Evolutionary conservation across 768 basidiomycete species (phyloP).

Genomic region (Amanita muscaria): DNA sequence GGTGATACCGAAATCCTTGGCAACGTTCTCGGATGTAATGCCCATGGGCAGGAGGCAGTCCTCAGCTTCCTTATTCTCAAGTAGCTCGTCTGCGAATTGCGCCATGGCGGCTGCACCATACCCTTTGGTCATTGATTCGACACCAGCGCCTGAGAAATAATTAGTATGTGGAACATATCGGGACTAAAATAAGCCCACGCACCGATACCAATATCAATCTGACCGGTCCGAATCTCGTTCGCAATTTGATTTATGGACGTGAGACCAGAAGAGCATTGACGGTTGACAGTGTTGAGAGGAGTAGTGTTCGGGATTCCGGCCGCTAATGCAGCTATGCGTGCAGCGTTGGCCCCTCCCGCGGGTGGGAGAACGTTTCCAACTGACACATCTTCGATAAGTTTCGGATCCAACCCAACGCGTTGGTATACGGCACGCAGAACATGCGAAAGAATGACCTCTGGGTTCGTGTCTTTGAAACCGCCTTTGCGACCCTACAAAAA

Average conservation of each 20-base stretch:
- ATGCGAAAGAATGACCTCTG: slow-evolving; percentile 72
- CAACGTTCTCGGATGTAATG: slow-evolving; percentile 92
- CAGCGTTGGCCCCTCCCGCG: slow-evolving; percentile 71
- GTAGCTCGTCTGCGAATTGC: slow-evolving; percentile 55
- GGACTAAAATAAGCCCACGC: slow-evolving; percentile 16
- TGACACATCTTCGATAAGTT: slow-evolving; percentile 73
- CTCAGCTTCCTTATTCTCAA: slow-evolving; percentile 56
- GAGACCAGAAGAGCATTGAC: slow-evolving; percentile 86
- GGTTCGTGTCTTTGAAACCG: slow-evolving; percentile 84
- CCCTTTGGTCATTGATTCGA: slow-evolving; percentile 84
- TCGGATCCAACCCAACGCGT: slow-evolving; percentile 63
- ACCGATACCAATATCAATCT: slow-evolving; percentile 90
- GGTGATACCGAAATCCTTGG: slow-evolving; percentile 63
- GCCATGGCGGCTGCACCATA: slow-evolving; percentile 53
- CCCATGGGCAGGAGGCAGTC: slow-evolving; percentile 89
- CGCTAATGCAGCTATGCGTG: slow-evolving; percentile 81
- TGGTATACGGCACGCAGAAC: slow-evolving; percentile 69
- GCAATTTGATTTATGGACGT: slow-evolving; percentile 78
- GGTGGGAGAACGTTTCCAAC: slow-evolving; percentile 88
- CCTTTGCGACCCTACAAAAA: slow-evolving; percentile 63
- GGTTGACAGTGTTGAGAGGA: slow-evolving; percentile 75
- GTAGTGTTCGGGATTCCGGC: slow-evolving; percentile 77
- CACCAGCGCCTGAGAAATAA: slow-evolving; percentile 56
- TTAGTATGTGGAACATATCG: slow-evolving; percentile 3
- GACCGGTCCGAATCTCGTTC: slow-evolving; percentile 65